These are phyloP conservation scores for Trichoderma koningiopsis DNA, from an alignment of 2,329 filamentous ascomycete genomes.

Conservation along the genomic window DNA sequence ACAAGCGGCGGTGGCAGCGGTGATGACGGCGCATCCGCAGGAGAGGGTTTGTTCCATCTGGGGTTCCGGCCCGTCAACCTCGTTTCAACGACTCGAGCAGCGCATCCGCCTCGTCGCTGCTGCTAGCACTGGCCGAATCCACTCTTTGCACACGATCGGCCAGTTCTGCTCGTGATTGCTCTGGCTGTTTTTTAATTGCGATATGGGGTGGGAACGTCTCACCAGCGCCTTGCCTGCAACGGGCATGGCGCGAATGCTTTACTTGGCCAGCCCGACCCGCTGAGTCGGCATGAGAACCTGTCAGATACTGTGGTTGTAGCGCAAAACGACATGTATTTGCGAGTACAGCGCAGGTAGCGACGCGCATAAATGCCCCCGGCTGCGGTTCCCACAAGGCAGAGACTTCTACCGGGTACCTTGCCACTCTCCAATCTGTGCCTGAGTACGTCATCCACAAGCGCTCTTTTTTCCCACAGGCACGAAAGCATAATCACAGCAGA, in stretches of 20 bases:
- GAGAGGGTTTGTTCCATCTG: constrained; percentile 21
- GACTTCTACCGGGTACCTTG: background rate
- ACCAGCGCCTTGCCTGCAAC: constrained; percentile 15
- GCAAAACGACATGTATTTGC: too few species aligned
- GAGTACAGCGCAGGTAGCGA: background rate
- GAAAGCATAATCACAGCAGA: constrained; percentile 9
- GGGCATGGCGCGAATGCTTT: background rate
- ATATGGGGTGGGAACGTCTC: constrained; percentile 10
- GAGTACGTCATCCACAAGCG: constrained; percentile 9
- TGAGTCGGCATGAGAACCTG: background rate
- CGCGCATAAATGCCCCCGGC: background rate
- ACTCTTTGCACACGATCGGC: constrained; percentile 18
- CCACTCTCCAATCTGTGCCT: constrained; percentile 2
- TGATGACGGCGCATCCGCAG: constrained; percentile 17
- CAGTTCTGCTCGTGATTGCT: constrained; percentile 11
- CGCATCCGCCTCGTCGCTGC: background rate
- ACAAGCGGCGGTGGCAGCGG: background rate
- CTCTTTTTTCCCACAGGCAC: constrained; percentile 3
- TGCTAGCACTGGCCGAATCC: constrained; percentile 12
- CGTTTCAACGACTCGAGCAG: background rate
- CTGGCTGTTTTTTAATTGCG: constrained; percentile 21
- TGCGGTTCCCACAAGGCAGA: constrained; percentile 18
- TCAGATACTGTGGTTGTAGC: fast-evolving
- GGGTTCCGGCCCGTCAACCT: background rate
- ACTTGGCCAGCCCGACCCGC: background rate